A percentile compares a stretch with the other conserved stretches of the same genome.
Conservation (phyloP, 2,329 filamentous ascomycete genomes). For the Aotearoamyces nothofagi region DNA sequence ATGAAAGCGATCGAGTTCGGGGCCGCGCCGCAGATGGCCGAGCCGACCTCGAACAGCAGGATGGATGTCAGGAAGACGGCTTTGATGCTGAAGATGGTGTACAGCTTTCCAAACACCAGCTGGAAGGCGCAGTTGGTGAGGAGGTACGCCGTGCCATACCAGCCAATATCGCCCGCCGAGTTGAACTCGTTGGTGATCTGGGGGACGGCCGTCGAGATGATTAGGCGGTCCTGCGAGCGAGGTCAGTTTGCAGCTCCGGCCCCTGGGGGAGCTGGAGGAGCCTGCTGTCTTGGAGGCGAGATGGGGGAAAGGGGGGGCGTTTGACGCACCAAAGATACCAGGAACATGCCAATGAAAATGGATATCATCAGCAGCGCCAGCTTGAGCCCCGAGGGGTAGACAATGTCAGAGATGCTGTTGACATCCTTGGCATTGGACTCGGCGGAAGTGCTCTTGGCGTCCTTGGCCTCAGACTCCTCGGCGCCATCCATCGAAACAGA, state of each 20-base stretch:
- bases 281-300: too few relatives aligned
- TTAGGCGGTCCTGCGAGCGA: slow-evolving; percentile 12
- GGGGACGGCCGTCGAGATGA: slow-evolving; percentile 20
- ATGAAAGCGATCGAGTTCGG: slow-evolving; percentile 14
- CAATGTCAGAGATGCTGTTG: slow-evolving; percentile 1
- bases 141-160: slow-evolving; percentile 24
- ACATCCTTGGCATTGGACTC: slow-evolving; percentile 2
- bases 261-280: background rate
- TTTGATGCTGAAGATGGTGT: slow-evolving; percentile 11
- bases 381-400: slow-evolving; percentile 6
- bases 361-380: slow-evolving; percentile 5
- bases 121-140: slow-evolving; percentile 13
- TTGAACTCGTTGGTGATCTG: slow-evolving; percentile 19
- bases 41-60: slow-evolving; percentile 16
- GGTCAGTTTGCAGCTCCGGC: too few relatives aligned
- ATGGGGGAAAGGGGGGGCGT: too few relatives aligned
- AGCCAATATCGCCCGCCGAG: slow-evolving; percentile 24
- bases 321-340: slow-evolving; percentile 6
- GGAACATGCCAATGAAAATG: slow-evolving; percentile 6
- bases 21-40: slow-evolving; percentile 12
- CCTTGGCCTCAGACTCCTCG: too few relatives aligned
- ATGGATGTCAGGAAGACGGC: slow-evolving; percentile 9
- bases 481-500: too few relatives aligned
- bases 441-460: too few relatives aligned
- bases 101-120: slow-evolving; percentile 8